Evolutionary conservation across 352 stramenopile genomes (phyloP).

Genomic region (Phytopythium aichiense): DNA sequence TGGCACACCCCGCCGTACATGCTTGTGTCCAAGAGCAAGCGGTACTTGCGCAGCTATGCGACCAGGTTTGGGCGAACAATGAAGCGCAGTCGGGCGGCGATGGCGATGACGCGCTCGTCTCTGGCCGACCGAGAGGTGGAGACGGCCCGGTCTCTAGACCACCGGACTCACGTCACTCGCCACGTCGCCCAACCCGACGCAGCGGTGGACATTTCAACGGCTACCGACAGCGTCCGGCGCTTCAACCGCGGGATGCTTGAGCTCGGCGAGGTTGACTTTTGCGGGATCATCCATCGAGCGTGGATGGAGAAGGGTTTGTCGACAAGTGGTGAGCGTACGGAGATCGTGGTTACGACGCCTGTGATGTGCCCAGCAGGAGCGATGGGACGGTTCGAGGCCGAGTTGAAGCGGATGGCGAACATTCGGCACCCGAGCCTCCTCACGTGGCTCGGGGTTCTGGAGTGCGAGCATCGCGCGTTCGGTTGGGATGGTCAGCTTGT

Average conservation of each 20-base stretch:
- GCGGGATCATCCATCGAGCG: background rate
- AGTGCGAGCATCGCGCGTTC: background rate
- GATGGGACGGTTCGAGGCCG: background rate
- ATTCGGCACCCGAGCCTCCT: background rate
- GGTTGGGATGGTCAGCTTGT: background rate
- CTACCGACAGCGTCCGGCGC: background rate
- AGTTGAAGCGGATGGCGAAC: background rate
- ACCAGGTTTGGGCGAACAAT: too few species aligned
- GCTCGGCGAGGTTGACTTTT: background rate
- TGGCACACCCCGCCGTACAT: conserved; percentile 23
- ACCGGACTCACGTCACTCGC: background rate
- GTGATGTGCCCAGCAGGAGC: background rate
- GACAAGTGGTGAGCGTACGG: background rate
- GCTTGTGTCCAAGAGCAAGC: conserved; percentile 11
- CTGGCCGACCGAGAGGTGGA: background rate
- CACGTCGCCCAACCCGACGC: background rate
- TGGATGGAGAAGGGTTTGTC: background rate
- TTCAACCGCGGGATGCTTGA: background rate
- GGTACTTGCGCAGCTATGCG: background rate
- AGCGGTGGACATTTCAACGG: background rate
- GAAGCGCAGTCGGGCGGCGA: too few species aligned
- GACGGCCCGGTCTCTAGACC: background rate
- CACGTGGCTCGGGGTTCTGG: background rate
- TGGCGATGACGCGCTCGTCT: background rate
- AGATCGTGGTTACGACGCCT: background rate